Percentiles rank a stretch among this genome's conserved stretches.
Evolutionary conservation across 1,139 yeast species (phyloP).

Genomic region (Suhomyces wounanorum): DNA sequence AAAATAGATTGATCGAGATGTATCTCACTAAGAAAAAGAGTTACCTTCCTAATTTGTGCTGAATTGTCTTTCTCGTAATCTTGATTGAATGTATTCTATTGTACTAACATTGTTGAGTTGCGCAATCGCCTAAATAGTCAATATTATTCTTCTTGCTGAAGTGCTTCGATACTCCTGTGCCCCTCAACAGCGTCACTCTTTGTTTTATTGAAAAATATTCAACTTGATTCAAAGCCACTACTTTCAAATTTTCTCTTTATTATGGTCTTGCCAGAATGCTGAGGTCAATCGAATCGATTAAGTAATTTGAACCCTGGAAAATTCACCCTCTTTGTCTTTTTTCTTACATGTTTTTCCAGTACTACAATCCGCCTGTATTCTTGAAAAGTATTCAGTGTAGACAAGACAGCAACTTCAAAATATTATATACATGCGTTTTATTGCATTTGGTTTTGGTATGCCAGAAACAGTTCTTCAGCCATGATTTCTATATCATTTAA

Average conservation of each 20-base stretch:
- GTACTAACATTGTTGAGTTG: neutral
- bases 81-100: neutral
- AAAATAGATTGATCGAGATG: too few relatives aligned
- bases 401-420: neutral
- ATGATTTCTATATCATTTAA: slow-evolving; percentile 54
- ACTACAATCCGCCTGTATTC: too few relatives aligned
- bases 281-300: too few relatives aligned
- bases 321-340: too few relatives aligned
- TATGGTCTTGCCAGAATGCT: too few relatives aligned
- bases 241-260: neutral
- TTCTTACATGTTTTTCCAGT: too few relatives aligned
- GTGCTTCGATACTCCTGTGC: neutral
- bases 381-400: too few relatives aligned
- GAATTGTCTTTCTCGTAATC: neutral
- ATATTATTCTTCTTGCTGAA: neutral
- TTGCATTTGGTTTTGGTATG: slow-evolving; percentile 13
- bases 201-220: neutral
- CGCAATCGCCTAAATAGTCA: neutral
- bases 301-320: neutral
- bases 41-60: neutral
- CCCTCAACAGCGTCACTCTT: neutral
- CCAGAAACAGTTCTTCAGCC: slow-evolving; percentile 52
- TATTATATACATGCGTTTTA: neutral
- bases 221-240: neutral
- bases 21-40: neutral